phyloP scores from a whole-genome alignment of 768 basidiomycete species.

The Gyrodon lividus region DNA sequence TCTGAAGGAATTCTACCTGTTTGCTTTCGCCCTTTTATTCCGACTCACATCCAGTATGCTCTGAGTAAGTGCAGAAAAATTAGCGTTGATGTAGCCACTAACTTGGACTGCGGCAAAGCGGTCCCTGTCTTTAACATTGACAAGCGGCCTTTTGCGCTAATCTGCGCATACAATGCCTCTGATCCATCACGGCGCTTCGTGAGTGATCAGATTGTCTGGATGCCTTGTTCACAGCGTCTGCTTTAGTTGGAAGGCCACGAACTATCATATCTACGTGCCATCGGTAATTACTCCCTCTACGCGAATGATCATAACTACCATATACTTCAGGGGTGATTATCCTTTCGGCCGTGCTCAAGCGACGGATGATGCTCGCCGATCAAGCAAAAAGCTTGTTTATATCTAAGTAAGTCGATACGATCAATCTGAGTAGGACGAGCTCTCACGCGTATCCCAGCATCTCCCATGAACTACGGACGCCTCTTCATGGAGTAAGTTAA shows the following conservation, averaged over 20 bases:
- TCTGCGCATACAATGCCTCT: constrained; percentile 88
- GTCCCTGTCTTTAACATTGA: constrained; percentile 94
- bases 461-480: constrained; percentile 88
- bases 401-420: constrained; percentile 61
- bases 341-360: constrained; percentile 86
- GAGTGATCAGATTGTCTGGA: constrained; percentile 22
- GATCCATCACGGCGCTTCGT: constrained; percentile 82
- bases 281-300: constrained; percentile 46
- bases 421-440: neutral
- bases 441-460: constrained; percentile 51
- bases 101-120: constrained; percentile 40
- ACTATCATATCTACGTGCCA: constrained; percentile 87
- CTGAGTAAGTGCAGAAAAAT: constrained; percentile 55
- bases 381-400: constrained; percentile 93
- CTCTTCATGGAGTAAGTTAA: constrained; percentile 75
- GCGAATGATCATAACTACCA: constrained; percentile 1
- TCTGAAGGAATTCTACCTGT: constrained; percentile 84
- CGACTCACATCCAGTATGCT: constrained; percentile 79
- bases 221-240: constrained; percentile 10
- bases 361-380: constrained; percentile 91
- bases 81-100: constrained; percentile 1
- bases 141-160: constrained; percentile 84
- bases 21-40: constrained; percentile 82
- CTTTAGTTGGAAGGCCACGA: constrained; percentile 82
- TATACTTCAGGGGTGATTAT: constrained; percentile 73